phyloP scores from a whole-genome alignment of 306 rosid genomes.

The Medicago arabica region DNA sequence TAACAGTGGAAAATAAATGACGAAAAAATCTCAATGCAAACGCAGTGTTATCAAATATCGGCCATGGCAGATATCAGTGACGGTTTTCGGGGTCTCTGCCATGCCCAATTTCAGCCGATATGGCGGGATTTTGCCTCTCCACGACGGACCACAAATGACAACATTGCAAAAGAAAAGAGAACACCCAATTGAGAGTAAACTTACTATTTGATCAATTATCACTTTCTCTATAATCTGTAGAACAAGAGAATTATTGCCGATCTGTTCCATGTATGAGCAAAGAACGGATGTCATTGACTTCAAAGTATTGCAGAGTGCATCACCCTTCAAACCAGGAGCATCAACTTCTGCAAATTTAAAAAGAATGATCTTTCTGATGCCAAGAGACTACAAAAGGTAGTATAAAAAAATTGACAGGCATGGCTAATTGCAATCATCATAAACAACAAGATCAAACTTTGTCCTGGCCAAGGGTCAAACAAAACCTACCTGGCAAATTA shows the following conservation, averaged over 20 bases:
- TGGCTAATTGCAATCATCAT: slow-evolving; percentile 30
- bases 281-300: slow-evolving; percentile 55
- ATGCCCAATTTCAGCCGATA: too few species aligned
- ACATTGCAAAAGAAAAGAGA: not conserved
- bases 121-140: too few species aligned
- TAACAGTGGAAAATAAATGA: slow-evolving; percentile 11
- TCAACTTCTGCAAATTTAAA: slow-evolving; percentile 53
- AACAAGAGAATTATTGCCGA: slow-evolving; percentile 73
- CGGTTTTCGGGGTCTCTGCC: not conserved
- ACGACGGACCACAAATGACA: too few species aligned
- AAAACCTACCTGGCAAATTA: slow-evolving; percentile 32
- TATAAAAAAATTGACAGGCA: slow-evolving; percentile 15
- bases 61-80: too few species aligned
- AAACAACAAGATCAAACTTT: slow-evolving; percentile 22
- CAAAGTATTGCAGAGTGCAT: slow-evolving; percentile 41
- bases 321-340: slow-evolving; percentile 50
- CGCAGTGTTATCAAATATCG: not conserved
- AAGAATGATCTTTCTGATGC: slow-evolving; percentile 18
- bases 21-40: not conserved
- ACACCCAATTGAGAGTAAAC: slow-evolving; percentile 41
- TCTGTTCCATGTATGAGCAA: slow-evolving; percentile 62
- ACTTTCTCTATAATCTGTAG: slow-evolving; percentile 62
- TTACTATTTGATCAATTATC: slow-evolving; percentile 63
- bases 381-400: slow-evolving; percentile 28
- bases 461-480: slow-evolving; percentile 3